Base-by-base conservation (phyloP, 495 filamentous ascomycete genomes). In the Penicillium mononematosum region DNA sequence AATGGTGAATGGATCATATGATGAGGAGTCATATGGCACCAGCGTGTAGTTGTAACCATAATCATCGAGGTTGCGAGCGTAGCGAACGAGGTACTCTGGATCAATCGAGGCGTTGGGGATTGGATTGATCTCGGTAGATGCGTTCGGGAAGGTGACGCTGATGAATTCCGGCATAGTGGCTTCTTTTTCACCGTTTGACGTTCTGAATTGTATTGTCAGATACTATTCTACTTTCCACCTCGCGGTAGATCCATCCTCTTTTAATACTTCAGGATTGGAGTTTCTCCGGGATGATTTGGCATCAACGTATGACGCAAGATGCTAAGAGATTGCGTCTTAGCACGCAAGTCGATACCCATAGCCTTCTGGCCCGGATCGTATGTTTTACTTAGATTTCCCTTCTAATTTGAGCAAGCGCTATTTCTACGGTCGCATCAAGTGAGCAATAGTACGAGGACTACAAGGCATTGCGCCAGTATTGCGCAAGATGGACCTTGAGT, bases 1-100 rank as follows among this genome's bases (percentile, higher is more conserved):
- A 31, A 73, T 63, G 3, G 80, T 83, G 53, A 72, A 83, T 2
- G 80, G 80, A 58, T 83, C 80, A 52, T 70, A 80, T 38, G 59
- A 78, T 6, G 75, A 74, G 3, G 76, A 80, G 48, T 76, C 72
- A 52, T 83, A 83, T 2, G 80, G 80, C 5, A 83, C 75, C 1
- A 83, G 66, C 1, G 80, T 83, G 58, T 83, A 81, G 65, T 81
- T 79, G 59, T 75, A 83, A 14, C 48, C 76, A 63, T 81, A 80
- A 48, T 81, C 80, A 58, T 83, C 78, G 2, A 83, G 68, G 16
- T 69, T 70, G 16, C 75, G 72, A 24, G 80, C 78, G 58, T 83
- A 83, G 27, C 79, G 74, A 9, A 58, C 48, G 1, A 81, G 70
- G 60, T 70, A 81, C 1, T 75, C 72, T 10, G 74, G 75, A 53